A percentile compares a stretch with the other conserved stretches of the same genome.
These are phyloP conservation scores for Emericellopsis cladophorae DNA, from an alignment of 2,329 filamentous ascomycete genomes.

Conservation along the genomic window DNA sequence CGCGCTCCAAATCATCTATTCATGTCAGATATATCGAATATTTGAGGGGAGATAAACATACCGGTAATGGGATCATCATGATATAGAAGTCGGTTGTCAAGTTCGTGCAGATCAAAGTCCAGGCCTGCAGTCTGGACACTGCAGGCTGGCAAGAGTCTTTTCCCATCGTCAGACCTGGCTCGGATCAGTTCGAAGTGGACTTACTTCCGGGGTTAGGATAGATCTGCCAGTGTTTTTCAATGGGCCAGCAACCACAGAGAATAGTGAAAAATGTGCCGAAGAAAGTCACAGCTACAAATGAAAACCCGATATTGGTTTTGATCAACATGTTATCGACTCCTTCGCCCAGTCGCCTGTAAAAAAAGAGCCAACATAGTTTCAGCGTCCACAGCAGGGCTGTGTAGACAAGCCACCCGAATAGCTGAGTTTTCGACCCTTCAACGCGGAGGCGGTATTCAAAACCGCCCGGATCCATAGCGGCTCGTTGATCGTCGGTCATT, in stretches of 20 bases:
- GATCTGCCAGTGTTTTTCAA: conserved; percentile 22
- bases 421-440: conserved; percentile 20
- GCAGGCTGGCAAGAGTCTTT: conserved; percentile 19
- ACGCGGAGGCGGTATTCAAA: conserved; percentile 7
- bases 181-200: conserved; percentile 1
- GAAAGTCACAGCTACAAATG: conserved; percentile 13
- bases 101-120: conserved; percentile 18
- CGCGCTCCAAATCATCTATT: conserved; percentile 33
- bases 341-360: conserved; percentile 1
- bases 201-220: conserved; percentile 19
- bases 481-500: conserved; percentile 3
- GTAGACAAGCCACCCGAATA: conserved; percentile 18
- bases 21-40: no score
- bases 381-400: conserved; percentile 18
- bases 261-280: conserved; percentile 14
- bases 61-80: conserved; percentile 20
- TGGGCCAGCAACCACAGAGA: conserved; percentile 13
- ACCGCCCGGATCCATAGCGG: background rate
- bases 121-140: conserved; percentile 16
- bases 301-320: conserved; percentile 13
- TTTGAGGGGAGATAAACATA: background rate
- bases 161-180: background rate
- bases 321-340: background rate
- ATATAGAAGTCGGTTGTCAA: conserved; percentile 20
- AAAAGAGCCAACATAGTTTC: conserved; percentile 11